These are phyloP conservation scores for Ceratobasidium sp. DNA, from an alignment of 1,284 basidiomycete species.

Conservation along the genomic window DNA sequence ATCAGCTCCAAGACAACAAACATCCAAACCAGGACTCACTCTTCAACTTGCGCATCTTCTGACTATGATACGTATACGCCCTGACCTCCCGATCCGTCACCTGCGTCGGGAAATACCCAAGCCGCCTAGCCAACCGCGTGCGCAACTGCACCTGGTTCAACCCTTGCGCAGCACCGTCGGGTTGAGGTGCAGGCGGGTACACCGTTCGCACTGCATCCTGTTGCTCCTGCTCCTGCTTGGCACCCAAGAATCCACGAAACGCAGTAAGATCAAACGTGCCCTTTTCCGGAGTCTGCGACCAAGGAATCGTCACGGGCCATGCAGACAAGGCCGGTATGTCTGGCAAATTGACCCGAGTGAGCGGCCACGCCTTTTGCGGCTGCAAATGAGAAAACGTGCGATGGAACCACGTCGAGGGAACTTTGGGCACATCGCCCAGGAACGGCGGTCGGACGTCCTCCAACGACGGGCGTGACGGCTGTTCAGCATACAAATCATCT, in stretches of 20 bases:
- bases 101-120: constrained; percentile 64
- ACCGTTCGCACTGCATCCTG: constrained; percentile 40
- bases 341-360: constrained; percentile 61
- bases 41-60: constrained; percentile 65
- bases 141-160: constrained; percentile 48
- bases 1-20: constrained; percentile 43
- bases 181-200: constrained; percentile 37
- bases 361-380: constrained; percentile 67
- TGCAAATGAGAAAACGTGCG: constrained; percentile 78
- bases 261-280: constrained; percentile 56
- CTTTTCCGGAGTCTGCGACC: constrained; percentile 65
- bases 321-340: constrained; percentile 71
- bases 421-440: constrained; percentile 55
- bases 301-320: constrained; percentile 60
- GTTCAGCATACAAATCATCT: constrained; percentile 31
- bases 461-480: constrained; percentile 34
- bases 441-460: constrained; percentile 37
- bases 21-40: constrained; percentile 34
- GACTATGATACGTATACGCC: constrained; percentile 70
- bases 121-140: constrained; percentile 53
- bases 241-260: constrained; percentile 55
- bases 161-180: constrained; percentile 48
- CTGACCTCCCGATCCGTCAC: constrained; percentile 76
- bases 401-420: constrained; percentile 78
- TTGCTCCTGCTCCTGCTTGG: constrained; percentile 49